Percentiles rank a stretch among this genome's conserved stretches.
These are phyloP conservation scores for Populus hybrid DNA, from an alignment of 441 rosid species.

Conservation along the genomic window DNA sequence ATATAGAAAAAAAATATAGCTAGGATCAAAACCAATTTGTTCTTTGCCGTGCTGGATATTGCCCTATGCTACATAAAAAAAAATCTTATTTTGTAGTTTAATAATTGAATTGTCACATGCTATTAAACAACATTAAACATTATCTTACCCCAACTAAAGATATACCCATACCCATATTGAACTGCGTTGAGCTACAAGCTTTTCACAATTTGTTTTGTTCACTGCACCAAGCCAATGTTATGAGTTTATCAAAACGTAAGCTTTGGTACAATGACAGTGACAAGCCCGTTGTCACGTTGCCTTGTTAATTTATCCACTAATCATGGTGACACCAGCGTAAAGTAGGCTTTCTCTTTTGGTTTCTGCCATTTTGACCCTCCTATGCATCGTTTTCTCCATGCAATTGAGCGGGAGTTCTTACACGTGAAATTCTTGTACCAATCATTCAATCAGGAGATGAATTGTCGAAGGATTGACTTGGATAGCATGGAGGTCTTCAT, in stretches of 20 bases:
- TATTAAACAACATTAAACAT: too few relatives aligned
- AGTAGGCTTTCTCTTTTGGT: background rate
- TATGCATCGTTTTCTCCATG: background rate
- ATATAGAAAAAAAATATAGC: too few relatives aligned
- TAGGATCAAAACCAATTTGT: too few relatives aligned
- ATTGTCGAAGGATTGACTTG: background rate
- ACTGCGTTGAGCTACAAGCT: too few relatives aligned
- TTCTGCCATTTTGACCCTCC: background rate
- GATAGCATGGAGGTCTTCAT: background rate
- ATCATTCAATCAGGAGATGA: background rate
- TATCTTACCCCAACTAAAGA: too few relatives aligned
- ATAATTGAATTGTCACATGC: too few relatives aligned
- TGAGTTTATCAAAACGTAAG: background rate
- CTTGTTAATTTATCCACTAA: background rate
- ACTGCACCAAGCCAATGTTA: background rate
- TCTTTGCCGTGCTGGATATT: too few relatives aligned
- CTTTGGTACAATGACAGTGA: background rate
- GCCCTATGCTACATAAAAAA: too few relatives aligned
- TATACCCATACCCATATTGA: too few relatives aligned
- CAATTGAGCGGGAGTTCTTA: background rate
- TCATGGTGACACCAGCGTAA: conserved; percentile 10
- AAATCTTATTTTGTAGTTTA: too few relatives aligned
- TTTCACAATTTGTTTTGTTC: background rate
- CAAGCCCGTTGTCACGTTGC: background rate
- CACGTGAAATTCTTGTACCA: background rate